Base-by-base conservation (phyloP, 2,329 filamentous ascomycete genomes). In the Amauroascus niger region DNA sequence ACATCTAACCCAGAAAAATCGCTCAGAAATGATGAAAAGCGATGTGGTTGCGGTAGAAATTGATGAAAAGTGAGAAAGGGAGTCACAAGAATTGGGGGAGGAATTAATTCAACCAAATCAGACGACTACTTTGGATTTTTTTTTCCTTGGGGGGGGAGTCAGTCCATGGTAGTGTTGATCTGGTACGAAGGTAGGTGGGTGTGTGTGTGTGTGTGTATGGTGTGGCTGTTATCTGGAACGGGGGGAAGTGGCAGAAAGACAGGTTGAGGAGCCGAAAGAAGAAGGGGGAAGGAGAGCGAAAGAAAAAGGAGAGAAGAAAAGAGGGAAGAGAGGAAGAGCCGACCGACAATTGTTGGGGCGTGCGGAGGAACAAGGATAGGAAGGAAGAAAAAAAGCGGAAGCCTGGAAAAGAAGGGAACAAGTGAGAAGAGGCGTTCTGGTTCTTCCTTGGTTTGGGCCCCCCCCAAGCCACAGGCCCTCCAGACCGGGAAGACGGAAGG, bases 1-100 rank as follows among this genome's bases (percentile, higher is more conserved):
- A 66, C 70, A 69, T 70, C 64, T 67, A 71, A 69, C 67, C 63
- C 61, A 63, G 65, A 68, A 68, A 68, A 71, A 69, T 71, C 69
- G 69, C 67, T 72, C 64, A 60, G 58, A 71, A 67, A 57, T 58
- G 71, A 74, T 74, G 67, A 59, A 70, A 71, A n/a, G 61, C 57
- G 69, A 65, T 62, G 65, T 62, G 56, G 67, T 69, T 63, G 65
- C 62, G 67, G 65, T 55, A 67, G 65, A 59, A 63, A 56, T 61
- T 62, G 56, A 58, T 62, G 58, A 54, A 61, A 60, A 54, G 58
- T 60, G 33, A n/a, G 9, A 26, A 37, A 44, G 26, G n/a, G 37
- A 44, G 39, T 41, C 39, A 41, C 39, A 41, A 41, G 32, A 16
- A 18, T 16, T 46, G 8, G 22, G 22, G 44, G 44, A 20, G 9